A percentile compares a stretch with the other conserved stretches of the same genome.
These are phyloP conservation scores for Trametes coccinea DNA, from an alignment of 768 basidiomycete species.

Conservation along the genomic window DNA sequence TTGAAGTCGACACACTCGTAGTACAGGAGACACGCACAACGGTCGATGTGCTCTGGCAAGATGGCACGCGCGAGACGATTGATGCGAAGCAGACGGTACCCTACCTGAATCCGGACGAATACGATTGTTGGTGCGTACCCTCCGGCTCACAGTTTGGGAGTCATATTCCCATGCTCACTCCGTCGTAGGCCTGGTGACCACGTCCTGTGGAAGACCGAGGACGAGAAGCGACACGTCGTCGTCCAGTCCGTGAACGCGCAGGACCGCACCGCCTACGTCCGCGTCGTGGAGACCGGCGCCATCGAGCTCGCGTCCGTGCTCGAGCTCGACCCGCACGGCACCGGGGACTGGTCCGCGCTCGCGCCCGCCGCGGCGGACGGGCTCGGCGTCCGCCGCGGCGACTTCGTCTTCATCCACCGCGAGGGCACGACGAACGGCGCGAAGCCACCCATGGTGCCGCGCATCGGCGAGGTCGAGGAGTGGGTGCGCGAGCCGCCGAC, in stretches of 20 bases:
- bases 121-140: constrained; percentile 76
- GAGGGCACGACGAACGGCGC: constrained; percentile 73
- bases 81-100: constrained; percentile 71
- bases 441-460: constrained; percentile 68
- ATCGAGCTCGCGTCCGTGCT: constrained; percentile 76
- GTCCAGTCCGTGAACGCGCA: constrained; percentile 75
- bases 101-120: constrained; percentile 86
- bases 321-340: constrained; percentile 87
- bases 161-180: neutral
- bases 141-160: neutral
- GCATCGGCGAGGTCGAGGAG: constrained; percentile 80
- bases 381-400: constrained; percentile 80
- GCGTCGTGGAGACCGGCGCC: constrained; percentile 52
- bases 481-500: constrained; percentile 70
- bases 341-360: constrained; percentile 48
- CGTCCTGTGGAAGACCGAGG: constrained; percentile 81
- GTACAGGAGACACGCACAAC: constrained; percentile 73
- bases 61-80: constrained; percentile 66
- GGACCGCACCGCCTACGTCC: constrained; percentile 70
- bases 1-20: constrained; percentile 57
- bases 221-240: constrained; percentile 62
- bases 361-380: constrained; percentile 48
- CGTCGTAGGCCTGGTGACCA: constrained; percentile 83
- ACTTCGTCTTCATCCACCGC: constrained; percentile 80
- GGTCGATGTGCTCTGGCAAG: constrained; percentile 84